phyloP scores from a whole-genome alignment of 345 rosid genomes.

The Ceriops decandra region DNA sequence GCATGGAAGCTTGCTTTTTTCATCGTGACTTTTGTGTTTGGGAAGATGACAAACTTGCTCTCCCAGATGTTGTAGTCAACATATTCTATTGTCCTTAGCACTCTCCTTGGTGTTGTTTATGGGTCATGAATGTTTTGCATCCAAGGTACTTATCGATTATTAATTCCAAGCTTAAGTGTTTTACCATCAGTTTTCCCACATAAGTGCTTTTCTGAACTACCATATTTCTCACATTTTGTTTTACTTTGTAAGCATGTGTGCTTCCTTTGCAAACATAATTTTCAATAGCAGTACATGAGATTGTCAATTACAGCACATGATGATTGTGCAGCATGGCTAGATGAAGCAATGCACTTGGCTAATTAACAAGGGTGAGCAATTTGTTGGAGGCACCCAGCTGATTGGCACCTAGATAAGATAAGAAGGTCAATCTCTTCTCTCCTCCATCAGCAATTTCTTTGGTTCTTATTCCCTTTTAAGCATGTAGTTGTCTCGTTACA shows the following conservation, averaged over 20 bases:
- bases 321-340: constrained; percentile 79
- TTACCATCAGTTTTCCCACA: background rate
- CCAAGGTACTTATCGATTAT: no score
- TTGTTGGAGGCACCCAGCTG: constrained; percentile 89
- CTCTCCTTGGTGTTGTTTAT: no score
- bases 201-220: background rate
- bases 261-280: constrained; percentile 64
- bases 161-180: background rate
- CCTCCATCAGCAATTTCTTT: constrained; percentile 26
- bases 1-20: no score
- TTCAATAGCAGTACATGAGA: constrained; percentile 62
- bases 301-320: constrained; percentile 71
- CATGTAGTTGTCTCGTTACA: background rate
- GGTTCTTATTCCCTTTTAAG: constrained; percentile 1
- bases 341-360: constrained; percentile 50
- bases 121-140: no score
- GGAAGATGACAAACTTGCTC: no score
- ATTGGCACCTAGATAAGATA: constrained; percentile 59
- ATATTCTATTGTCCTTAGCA: no score
- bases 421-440: constrained; percentile 69
- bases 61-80: no score
- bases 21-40: no score
- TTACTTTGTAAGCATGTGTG: constrained; percentile 49
- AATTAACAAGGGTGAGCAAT: constrained; percentile 58
- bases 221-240: background rate